Base-by-base conservation (phyloP, 1,139 yeast genomes). In the Geotrichum australiense region DNA sequence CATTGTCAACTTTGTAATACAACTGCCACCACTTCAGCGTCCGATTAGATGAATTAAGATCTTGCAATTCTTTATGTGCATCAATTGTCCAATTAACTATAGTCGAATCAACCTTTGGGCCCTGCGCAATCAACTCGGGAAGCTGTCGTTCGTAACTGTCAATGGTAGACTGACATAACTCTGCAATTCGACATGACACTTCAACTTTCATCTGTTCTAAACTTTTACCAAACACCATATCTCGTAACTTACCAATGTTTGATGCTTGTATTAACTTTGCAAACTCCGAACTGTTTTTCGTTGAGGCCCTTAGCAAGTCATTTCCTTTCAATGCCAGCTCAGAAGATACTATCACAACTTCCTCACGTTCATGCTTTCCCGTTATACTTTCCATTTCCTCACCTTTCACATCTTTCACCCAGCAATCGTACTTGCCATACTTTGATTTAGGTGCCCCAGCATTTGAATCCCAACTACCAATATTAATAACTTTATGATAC, bases 11-110 rank as follows among this genome's bases (percentile, higher is more conserved):
- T 11, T 54, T 50, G 45, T 48, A 57, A 45, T 62, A 65, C 21
- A 65, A 53, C 43, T 62, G 61, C 55, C 59, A 64, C 68, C 69
- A 65, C 2, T 65, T 58, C 25, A 63, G 43, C 3, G 50, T 47
- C 16, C 46, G 21, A 32, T 23, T 30, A 19, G 14, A 7, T 20
- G 29, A 19, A n/a, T 25, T 20, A 10, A 34, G 20, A 3, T 28
- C 8, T 45, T 66, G 66, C 18, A 65, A 53, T 49, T 65, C 69
- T 18, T 50, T 46, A 47, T 65, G 70, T 1, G 70, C 68, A 3
- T 48, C 47, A n/a, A 47, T 45, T 0, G 68, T 51, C 69, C 69
- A 65, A 16, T 52, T 45, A 10, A 48, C 40, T 29, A 66, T 52
- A 3, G 19, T 2, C 11, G 12, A 16, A 10, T 24, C 29, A 16